Percentiles rank a stretch among this genome's conserved stretches.
phyloP scores from a whole-genome alignment of 805 yeast genomes.

The Ogataea saltuana region DNA sequence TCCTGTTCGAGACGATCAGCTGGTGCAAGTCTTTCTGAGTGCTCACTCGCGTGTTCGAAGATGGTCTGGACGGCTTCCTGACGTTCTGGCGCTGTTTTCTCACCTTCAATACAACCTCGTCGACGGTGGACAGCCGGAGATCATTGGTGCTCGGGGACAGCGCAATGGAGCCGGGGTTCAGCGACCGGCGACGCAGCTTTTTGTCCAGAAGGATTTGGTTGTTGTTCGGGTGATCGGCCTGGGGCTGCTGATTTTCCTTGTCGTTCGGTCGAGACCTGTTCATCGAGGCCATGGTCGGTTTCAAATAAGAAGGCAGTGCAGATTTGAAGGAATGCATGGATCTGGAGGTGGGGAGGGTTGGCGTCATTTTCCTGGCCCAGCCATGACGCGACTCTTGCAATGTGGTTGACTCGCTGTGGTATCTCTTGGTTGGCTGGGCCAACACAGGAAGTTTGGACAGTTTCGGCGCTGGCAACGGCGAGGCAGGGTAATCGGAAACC shows the following conservation, averaged over 20 bases:
- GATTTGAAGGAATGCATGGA: constrained; percentile 14
- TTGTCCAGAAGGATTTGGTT: too few species aligned
- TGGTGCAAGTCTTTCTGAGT: constrained; percentile 13
- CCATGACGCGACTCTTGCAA: not conserved
- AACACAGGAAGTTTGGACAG: constrained; percentile 23
- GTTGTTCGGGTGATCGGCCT: not conserved
- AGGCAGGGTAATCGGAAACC: constrained; percentile 9
- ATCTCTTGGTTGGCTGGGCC: constrained; percentile 9
- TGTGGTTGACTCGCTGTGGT: constrained; percentile 17
- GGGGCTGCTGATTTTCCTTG: constrained; percentile 20
- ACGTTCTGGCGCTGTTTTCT: not conserved
- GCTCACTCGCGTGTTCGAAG: constrained; percentile 1
- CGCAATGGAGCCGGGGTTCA: constrained; percentile 7
- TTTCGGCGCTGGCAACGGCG: constrained; percentile 3
- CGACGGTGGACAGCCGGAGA: constrained; percentile 6
- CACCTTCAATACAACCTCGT: constrained; percentile 2
- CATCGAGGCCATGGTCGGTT: constrained; percentile 25
- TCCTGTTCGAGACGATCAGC: constrained; percentile 8
- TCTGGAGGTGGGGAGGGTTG: constrained; percentile 13
- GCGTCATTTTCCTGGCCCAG: constrained; percentile 1
- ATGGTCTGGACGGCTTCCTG: not conserved
- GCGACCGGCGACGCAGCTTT: constrained; percentile 17
- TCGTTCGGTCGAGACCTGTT: constrained; percentile 13
- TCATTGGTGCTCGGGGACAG: constrained; percentile 5
- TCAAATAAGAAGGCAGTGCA: constrained; percentile 21